phyloP scores from a whole-genome alignment of 257 asterid genomes.

The Petunia secreta region DNA sequence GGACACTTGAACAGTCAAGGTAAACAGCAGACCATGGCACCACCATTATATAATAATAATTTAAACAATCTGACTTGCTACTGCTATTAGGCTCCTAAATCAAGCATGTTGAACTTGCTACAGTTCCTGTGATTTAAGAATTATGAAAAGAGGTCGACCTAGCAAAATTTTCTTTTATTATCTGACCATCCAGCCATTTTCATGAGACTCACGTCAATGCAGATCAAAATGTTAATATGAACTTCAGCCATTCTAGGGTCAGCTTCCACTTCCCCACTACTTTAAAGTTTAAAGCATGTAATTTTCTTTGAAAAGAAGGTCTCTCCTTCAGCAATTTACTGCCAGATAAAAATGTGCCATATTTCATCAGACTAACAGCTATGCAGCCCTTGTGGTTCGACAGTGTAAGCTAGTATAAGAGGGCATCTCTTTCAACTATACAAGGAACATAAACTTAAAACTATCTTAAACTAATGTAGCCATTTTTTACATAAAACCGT shows the following conservation, averaged over 20 bases:
- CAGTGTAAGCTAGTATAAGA: constrained; percentile 6
- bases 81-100: neutral
- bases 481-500: neutral
- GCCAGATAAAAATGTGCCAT: neutral
- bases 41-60: neutral
- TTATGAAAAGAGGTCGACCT: neutral
- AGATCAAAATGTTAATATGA: neutral
- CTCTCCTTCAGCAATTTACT: neutral
- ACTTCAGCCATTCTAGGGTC: neutral
- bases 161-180: constrained; percentile 5
- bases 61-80: neutral
- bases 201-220: neutral
- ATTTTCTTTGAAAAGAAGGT: neutral
- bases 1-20: neutral
- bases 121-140: constrained; percentile 15
- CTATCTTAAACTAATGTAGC: neutral
- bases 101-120: neutral
- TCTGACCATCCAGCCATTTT: neutral
- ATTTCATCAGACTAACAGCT: neutral
- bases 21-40: neutral
- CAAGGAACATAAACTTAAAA: neutral
- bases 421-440: neutral
- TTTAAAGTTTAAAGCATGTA: constrained; percentile 8
- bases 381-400: constrained; percentile 4
- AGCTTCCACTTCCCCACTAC: neutral